Evolutionary conservation across 2,329 filamentous ascomycete genomes (phyloP).

Genomic region (Nemania diffusa): DNA sequence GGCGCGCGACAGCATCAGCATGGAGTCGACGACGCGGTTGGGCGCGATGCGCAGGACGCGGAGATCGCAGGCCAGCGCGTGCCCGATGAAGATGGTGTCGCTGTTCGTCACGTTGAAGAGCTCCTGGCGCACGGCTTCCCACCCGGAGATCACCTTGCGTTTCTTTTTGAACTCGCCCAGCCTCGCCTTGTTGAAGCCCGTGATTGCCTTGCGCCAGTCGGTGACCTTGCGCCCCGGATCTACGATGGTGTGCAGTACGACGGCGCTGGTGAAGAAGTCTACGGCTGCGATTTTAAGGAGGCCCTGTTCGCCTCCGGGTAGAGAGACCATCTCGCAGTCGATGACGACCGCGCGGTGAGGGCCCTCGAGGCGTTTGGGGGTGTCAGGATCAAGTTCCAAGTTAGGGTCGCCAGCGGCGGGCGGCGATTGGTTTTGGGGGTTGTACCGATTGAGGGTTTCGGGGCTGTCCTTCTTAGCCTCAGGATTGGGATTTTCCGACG

Average conservation of each 20-base stretch:
- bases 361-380: not conserved
- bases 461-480: not conserved
- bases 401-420: not conserved
- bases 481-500: not conserved
- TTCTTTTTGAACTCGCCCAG: not conserved
- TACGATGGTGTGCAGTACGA: constrained; percentile 11
- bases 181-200: constrained; percentile 5
- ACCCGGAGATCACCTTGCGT: constrained; percentile 5
- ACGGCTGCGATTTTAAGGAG: constrained; percentile 7
- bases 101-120: constrained; percentile 14
- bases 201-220: constrained; percentile 12
- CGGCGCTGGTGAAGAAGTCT: constrained; percentile 18
- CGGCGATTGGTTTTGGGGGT: constrained; percentile 7
- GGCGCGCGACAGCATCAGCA: constrained; percentile 11
- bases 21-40: constrained; percentile 22
- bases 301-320: not conserved
- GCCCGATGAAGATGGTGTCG: constrained; percentile 21
- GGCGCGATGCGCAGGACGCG: constrained; percentile 20
- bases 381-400: not conserved
- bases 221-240: not conserved
- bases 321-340: constrained; percentile 18
- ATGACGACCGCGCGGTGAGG: constrained; percentile 10
- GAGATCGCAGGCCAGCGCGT: constrained; percentile 13
- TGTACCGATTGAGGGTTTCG: constrained; percentile 5
- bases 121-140: constrained; percentile 6